Base-by-base conservation (phyloP, 176 grass and related monocot species). In the Rhynchospora breviuscula region DNA sequence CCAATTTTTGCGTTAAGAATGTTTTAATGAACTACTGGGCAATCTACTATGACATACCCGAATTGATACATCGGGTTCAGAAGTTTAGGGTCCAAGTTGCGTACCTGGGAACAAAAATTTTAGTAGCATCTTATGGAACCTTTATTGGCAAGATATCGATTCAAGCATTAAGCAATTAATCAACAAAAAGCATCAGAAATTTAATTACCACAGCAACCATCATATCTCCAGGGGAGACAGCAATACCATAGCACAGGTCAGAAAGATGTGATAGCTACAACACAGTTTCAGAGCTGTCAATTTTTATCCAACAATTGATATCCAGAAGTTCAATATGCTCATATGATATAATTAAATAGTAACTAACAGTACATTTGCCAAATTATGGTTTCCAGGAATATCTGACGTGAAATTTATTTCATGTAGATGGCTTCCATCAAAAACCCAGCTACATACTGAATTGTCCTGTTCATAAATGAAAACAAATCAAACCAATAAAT, bases 41-140 rank as follows among this genome's bases (percentile, higher is more conserved):
- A 29, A 76, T 29, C 66, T 78, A 63, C 6, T 67, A 67, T 53
- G 14, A 82, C 82, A 83, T 83, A 98, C 95, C 90, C 94, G 89
- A 86, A 90, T 85, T 98, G 90, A 91, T 98, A 98, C 92, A 98
- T 98, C 85, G 87, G 95, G 63, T 98, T 85, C 85, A 98, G 73
- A 58, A 94, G 84, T 54, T 90, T 87, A 2, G 59, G 51, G 78
- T 94, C 92, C 84, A 98, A 91, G 78, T 84, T 90, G 57, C 89
- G 90, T 22, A 94, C 92, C 90, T 94, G 89, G 44, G 5, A 44
- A 81, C 10, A 81, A 35, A 81, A 82, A 51, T 46, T 11, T 11
- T 48, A 65, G 35, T 21, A 63, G 13, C 47, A 61, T 59, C n/a
- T 76, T 75, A 83, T 23, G 31, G n/a, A 49, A 33, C 8, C 52